A percentile compares a stretch with the other conserved stretches of the same genome.
These are phyloP conservation scores for Nothophaeocryptopus gaeumannii DNA, from an alignment of 2,329 filamentous ascomycete species.

Conservation along the genomic window DNA sequence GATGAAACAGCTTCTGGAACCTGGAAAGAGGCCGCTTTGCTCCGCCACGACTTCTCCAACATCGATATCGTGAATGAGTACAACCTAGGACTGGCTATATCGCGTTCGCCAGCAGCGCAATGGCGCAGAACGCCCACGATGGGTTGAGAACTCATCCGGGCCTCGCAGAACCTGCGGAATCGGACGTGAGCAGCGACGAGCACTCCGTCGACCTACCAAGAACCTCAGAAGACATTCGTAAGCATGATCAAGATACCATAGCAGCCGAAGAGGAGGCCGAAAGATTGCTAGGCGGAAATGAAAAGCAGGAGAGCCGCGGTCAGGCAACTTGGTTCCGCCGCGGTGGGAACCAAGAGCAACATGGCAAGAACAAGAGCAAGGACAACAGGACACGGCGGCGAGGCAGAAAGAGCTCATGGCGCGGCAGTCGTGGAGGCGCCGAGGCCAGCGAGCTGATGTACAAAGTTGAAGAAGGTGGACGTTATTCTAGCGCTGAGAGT, in stretches of 20 bases:
- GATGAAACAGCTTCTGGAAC: no score
- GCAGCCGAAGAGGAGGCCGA: conserved; percentile 49
- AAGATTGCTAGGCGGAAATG: conserved; percentile 37
- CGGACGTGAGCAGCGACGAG: no score
- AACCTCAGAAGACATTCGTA: conserved; percentile 31
- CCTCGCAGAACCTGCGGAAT: no score
- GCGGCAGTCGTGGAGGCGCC: conserved; percentile 56
- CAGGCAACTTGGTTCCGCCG: conserved; percentile 29
- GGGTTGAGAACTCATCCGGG: no score
- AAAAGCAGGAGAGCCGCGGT: conserved; percentile 17
- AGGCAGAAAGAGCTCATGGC: conserved; percentile 38
- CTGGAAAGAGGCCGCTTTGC: no score
- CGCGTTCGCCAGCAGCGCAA: no score
- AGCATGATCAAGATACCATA: conserved; percentile 41
- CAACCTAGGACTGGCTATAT: no score
- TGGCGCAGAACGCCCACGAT: no score
- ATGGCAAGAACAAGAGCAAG: conserved; percentile 3
- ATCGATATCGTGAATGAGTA: no score
- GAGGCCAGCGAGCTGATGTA: conserved; percentile 73
- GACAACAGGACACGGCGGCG: conserved; percentile 21
- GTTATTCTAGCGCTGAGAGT: conserved; percentile 22
- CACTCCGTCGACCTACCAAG: background rate
- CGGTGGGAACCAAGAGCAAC: conserved; percentile 14
- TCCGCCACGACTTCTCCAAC: no score
- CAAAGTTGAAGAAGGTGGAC: conserved; percentile 79